These are phyloP conservation scores for Mrakia gelida DNA, from an alignment of 768 basidiomycete genomes.

Conservation along the genomic window DNA sequence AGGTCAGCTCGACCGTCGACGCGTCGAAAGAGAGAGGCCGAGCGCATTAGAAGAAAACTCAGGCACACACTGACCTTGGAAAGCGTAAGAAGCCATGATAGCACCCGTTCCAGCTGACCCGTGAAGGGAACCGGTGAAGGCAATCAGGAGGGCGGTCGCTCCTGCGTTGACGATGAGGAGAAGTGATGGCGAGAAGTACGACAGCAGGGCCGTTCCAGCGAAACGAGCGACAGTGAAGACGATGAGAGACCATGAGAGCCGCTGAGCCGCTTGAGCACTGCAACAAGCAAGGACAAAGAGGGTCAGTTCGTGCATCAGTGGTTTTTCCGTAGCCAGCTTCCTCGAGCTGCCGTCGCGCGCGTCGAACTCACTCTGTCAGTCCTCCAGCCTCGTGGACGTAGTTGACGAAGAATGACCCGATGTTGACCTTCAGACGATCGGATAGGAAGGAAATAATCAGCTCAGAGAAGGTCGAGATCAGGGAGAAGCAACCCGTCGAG, in stretches of 20 bases:
- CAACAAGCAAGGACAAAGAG: neutral
- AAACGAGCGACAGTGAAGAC: neutral
- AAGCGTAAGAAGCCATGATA: neutral
- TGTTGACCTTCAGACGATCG: neutral
- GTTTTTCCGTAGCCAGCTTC: neutral
- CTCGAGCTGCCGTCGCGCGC: neutral
- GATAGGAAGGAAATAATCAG: too few relatives aligned
- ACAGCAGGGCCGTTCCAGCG: neutral
- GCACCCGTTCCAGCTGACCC: neutral
- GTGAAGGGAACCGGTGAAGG: neutral
- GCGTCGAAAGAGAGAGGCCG: too few relatives aligned
- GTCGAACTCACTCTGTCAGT: neutral
- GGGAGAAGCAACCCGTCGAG: too few relatives aligned
- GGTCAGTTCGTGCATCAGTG: neutral
- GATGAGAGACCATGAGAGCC: neutral
- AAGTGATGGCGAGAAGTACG: neutral
- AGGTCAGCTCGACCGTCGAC: too few relatives aligned
- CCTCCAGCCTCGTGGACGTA: neutral
- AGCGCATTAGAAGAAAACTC: neutral
- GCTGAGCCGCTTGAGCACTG: neutral
- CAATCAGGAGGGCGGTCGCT: neutral
- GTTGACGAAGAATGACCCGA: neutral
- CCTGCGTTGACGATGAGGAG: neutral
- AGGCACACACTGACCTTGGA: neutral
- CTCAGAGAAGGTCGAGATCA: too few relatives aligned